Evolutionary conservation across 1,284 basidiomycete genomes (phyloP).

Genomic region (Apiotrichum gracile): DNA sequence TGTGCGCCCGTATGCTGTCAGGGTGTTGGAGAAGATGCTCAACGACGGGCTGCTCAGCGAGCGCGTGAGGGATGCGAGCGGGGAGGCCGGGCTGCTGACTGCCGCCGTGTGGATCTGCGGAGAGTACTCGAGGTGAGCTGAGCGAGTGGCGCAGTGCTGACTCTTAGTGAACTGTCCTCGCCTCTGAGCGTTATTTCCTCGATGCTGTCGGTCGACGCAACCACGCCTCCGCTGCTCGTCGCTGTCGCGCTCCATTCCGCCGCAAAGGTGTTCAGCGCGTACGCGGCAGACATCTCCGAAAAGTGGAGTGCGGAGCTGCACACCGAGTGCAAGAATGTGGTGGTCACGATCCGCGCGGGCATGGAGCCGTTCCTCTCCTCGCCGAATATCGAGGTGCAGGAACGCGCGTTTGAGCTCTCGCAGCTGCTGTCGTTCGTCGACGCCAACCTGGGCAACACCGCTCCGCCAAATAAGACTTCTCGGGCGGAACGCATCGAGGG

Average conservation of each 20-base stretch:
- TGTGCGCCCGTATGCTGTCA: constrained; percentile 70
- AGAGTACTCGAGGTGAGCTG: constrained; percentile 60
- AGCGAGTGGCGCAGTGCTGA: not conserved
- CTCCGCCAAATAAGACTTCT: constrained; percentile 26
- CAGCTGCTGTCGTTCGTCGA: constrained; percentile 75
- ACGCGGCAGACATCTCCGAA: constrained; percentile 67
- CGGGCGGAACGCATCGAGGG: no score
- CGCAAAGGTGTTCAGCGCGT: constrained; percentile 79
- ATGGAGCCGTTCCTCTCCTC: constrained; percentile 55
- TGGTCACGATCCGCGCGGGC: constrained; percentile 57
- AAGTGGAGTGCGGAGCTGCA: constrained; percentile 56
- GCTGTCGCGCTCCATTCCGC: constrained; percentile 75
- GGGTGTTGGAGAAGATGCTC: constrained; percentile 70
- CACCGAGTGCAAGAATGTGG: constrained; percentile 56
- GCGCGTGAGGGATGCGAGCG: constrained; percentile 52
- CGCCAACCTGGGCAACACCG: constrained; percentile 65
- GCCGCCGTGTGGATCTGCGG: constrained; percentile 94
- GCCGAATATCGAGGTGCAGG: constrained; percentile 79
- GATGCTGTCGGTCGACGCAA: constrained; percentile 51
- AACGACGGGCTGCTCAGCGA: constrained; percentile 66
- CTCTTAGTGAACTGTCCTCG: constrained; percentile 23
- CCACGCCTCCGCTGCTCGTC: constrained; percentile 59
- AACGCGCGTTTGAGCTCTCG: constrained; percentile 76
- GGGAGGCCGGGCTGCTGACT: constrained; percentile 73
- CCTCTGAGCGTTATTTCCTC: constrained; percentile 54